phyloP scores from a whole-genome alignment of 805 yeast genomes.

The Starmerella bombi region DNA sequence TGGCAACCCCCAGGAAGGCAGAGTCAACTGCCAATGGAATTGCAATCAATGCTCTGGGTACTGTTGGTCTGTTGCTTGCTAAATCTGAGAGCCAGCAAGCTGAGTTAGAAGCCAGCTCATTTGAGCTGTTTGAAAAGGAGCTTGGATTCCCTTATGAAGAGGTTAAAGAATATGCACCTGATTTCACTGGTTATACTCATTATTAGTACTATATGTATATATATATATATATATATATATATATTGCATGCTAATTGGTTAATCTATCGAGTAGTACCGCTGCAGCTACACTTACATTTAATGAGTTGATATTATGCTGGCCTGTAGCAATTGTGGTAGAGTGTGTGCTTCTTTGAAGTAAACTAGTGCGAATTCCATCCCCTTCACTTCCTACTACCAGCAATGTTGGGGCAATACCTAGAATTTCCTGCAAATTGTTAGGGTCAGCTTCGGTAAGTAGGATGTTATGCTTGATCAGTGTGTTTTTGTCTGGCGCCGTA shows the following conservation, averaged over 20 bases:
- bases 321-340: constrained; percentile 17
- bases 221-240: no score
- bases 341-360: constrained; percentile 33
- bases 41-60: constrained; percentile 71
- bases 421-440: constrained; percentile 33
- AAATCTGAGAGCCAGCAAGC: constrained; percentile 41
- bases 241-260: no score
- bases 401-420: constrained; percentile 44
- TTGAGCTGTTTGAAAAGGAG: constrained; percentile 15
- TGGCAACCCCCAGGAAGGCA: constrained; percentile 64
- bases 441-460: constrained; percentile 27
- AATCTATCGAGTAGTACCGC: constrained; percentile 43
- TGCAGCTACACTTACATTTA: constrained; percentile 84
- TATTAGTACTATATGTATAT: constrained; percentile 8
- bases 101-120: constrained; percentile 10
- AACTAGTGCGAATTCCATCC: constrained; percentile 56
- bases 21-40: constrained; percentile 28
- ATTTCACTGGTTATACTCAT: constrained; percentile 17
- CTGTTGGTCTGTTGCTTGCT: constrained; percentile 63
- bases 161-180: constrained; percentile 15
- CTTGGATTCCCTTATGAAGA: constrained; percentile 20
- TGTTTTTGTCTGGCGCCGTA: constrained; percentile 34
- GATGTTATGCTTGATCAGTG: constrained; percentile 21
- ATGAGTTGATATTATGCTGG: constrained; percentile 46
- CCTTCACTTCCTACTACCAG: constrained; percentile 81